Evolutionary conservation across 169 alveolate species (phyloP), one percentile per base, ranked within the genome.

Genomic region (Cryptosporidium tyzzeri): DNA sequence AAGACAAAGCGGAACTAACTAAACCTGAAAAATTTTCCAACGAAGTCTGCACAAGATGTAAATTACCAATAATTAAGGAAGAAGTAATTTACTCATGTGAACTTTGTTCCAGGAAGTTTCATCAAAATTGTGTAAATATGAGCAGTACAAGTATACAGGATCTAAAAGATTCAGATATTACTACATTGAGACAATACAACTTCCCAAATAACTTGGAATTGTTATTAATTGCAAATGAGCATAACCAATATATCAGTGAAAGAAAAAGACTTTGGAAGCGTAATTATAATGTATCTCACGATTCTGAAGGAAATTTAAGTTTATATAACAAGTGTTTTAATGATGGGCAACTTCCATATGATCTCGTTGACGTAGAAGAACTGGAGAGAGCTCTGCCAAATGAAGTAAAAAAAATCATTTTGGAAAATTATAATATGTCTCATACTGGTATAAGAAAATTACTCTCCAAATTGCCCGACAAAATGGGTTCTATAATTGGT

Each of bases 351-450:
- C 61, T 80, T 16, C 62, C 75, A 41, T 61, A 61, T 65, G 75
- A 80, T 65, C 70, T 80, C 6, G 75, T 62, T n/a, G 74, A 80
- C 39, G 50, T 80, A 10, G 68, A 80, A 44, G 89, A 80, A 62
- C 50, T 80, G 1, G 89, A 80, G 26, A 62, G 50, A 80, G 55
- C 55, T 23, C 6, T 80, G 16, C 75, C 89, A 26, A 21, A 8
- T 2, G 89, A 62, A 59, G 89, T 61, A 21, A 80, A 59, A 41
- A 62, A 59, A 1, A 44, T 80, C 10, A 80, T 80, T 62, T 16
- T 65, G 50, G 89, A 80, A 37, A 80, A 80, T 80, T 80, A 65
- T 69, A 80, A 62, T 35, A 31, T 45, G 33, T 67, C 89, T 12
- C 75, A 80, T 33, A 59, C 74, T 33, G 23, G 3, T 14, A 62